Evolutionary conservation across 1,139 yeast genomes (phyloP).

Genomic region (Debaryomyces psychrophilus): DNA sequence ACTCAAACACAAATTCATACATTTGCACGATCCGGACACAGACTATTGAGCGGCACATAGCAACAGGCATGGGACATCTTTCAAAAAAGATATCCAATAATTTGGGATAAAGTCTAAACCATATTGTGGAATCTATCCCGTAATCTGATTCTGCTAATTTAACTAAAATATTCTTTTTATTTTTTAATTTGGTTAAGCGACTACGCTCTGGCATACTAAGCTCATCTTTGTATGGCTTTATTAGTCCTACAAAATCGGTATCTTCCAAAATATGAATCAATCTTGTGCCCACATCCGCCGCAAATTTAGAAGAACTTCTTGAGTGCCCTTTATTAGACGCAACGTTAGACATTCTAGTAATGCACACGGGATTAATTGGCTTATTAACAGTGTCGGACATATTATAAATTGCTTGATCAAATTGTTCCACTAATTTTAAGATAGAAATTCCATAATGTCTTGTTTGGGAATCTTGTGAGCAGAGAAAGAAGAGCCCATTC

Average conservation of each 20-base stretch:
- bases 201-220: conserved; percentile 82
- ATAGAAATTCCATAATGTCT: conserved; percentile 77
- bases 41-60: conserved; percentile 88
- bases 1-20: conserved; percentile 74
- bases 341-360: not conserved
- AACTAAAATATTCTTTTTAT: conserved; percentile 65
- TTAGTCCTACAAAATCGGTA: conserved; percentile 66
- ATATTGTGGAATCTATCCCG: conserved; percentile 92
- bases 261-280: conserved; percentile 76
- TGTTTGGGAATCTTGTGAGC: conserved; percentile 80
- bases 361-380: conserved; percentile 8
- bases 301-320: conserved; percentile 68
- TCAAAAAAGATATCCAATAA: conserved; percentile 74
- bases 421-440: conserved; percentile 73
- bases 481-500: conserved; percentile 86
- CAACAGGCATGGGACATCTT: conserved; percentile 90
- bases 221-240: conserved; percentile 59
- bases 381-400: conserved; percentile 31
- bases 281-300: conserved; percentile 78
- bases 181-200: conserved; percentile 65
- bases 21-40: conserved; percentile 87
- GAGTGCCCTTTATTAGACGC: conserved; percentile 43
- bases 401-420: conserved; percentile 78
- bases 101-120: conserved; percentile 88
- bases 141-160: conserved; percentile 86